Evolutionary conservation across 2,329 filamentous ascomycete genomes (phyloP), one percentile per base, ranked within the genome.

Genomic region (Ceratocystis destructans): DNA sequence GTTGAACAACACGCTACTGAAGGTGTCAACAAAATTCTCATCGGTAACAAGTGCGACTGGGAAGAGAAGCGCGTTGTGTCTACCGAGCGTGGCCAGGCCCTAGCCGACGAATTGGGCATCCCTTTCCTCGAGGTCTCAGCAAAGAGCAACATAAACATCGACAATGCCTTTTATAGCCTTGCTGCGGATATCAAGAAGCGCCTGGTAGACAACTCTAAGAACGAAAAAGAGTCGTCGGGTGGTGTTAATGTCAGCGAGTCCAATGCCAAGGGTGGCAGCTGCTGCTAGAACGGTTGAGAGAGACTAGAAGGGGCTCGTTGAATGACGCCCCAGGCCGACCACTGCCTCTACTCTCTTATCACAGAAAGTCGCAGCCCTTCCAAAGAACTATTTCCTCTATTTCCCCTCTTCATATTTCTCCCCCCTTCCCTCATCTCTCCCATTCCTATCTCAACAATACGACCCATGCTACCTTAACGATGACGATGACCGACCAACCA

Each of bases 41-140:
- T 99, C 71, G 94, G 94, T 76, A 99, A 99, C 84, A 99, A 99
- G 80, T 99, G 94, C 79, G 94, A 99, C 78, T 97, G 94, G 94
- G 94, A 97, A 78, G 94, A 99, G 79, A 97, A 97, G 83, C 88
- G 94, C 71, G 91, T 89, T 66, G 89, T 99, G 53, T 91, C 90
- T 62, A 96, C 89, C 68, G 92, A 96, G 76, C 88, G 91, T 74
- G 94, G 94, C 72, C 92, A 99, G 77, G 87, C 87, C 70, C 84
- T 99, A 66, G 94, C 94, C 68, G 89, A 96, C 78, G 94, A 97
- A 78, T 87, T 99, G 69, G 91, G 92, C 73, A 96, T 99, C 70
- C 93, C 94, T 22, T 99, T 99, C 82, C 88, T 99, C 75, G 94
- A 99, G 77, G 94, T 99, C 69, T 96, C 90, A 20, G 94, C 94